phyloP scores from a whole-genome alignment of 1,139 yeast species.

The Taphrina communis region DNA sequence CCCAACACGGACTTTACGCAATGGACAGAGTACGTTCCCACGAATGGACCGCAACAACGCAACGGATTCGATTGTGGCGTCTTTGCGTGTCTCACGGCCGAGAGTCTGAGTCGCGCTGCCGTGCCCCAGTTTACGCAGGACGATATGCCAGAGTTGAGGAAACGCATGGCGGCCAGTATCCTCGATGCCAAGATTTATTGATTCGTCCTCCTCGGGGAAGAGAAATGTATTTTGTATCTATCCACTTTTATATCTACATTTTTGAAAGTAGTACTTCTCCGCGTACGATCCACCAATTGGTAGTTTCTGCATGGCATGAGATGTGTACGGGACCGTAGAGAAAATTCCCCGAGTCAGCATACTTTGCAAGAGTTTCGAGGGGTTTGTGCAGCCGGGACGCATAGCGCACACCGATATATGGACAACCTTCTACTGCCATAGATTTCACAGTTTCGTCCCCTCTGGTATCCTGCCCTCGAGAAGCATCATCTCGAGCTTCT shows the following conservation, averaged over 20 bases:
- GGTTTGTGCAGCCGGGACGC: too few species aligned
- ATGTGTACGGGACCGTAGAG: too few species aligned
- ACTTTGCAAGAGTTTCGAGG: too few species aligned
- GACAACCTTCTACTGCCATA: too few species aligned
- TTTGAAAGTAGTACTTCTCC: too few species aligned
- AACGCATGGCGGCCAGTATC: slow-evolving; percentile 69
- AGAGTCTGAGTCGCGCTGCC: slow-evolving; percentile 60
- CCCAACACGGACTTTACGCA: slow-evolving; percentile 48
- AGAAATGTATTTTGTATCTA: background rate
- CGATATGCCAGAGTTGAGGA: slow-evolving; percentile 73
- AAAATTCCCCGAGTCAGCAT: too few species aligned
- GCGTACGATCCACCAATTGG: too few species aligned
- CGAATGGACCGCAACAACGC: slow-evolving; percentile 76
- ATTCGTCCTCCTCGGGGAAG: background rate
- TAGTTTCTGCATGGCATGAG: too few species aligned
- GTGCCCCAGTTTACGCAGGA: slow-evolving; percentile 64
- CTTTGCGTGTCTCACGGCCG: slow-evolving; percentile 80
- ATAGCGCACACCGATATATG: too few species aligned
- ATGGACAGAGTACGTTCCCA: slow-evolving; percentile 46
- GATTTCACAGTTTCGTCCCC: background rate
- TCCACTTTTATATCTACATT: background rate
- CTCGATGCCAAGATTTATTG: slow-evolving; percentile 44
- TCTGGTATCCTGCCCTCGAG: slow-evolving; percentile 44
- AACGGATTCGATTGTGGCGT: slow-evolving; percentile 97
- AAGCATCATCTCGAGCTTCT: slow-evolving; percentile 61